Evolutionary conservation across 352 stramenopile species (phyloP).

Genomic region (Phytophthora vignae): DNA sequence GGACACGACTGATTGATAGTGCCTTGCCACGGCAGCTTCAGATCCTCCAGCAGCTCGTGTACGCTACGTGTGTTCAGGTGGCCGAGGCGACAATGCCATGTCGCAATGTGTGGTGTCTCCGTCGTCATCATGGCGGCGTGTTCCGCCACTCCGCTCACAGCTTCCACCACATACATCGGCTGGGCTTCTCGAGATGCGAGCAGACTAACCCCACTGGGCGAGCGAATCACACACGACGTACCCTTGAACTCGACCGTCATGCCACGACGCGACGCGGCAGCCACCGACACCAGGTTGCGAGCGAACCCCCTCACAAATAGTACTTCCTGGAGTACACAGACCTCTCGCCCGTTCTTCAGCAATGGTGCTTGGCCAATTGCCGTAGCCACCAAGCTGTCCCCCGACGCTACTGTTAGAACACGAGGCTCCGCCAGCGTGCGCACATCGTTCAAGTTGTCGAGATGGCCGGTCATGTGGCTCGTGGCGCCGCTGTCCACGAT

Average conservation of each 20-base stretch:
- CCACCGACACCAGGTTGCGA: background rate
- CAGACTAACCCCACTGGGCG: background rate
- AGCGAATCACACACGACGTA: background rate
- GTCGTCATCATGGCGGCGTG: background rate
- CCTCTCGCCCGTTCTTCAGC: background rate
- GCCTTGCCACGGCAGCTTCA: background rate
- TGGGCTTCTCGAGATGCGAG: background rate
- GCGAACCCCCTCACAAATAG: background rate
- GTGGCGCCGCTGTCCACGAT: background rate
- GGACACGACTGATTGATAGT: background rate
- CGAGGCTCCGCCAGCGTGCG: background rate
- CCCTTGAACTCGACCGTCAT: background rate
- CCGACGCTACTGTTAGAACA: background rate
- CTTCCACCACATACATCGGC: background rate
- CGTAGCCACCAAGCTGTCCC: background rate
- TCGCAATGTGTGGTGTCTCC: background rate
- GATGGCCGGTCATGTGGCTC: background rate
- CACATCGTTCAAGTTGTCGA: background rate
- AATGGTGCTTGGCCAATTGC: background rate
- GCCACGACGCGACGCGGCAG: background rate
- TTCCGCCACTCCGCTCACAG: background rate
- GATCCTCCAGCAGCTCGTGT: background rate
- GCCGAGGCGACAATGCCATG: background rate
- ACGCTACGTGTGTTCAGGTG: background rate
- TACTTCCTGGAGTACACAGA: background rate